Base-by-base conservation (phyloP, 2,329 filamentous ascomycete species). In the Conoideocrella luteorostrata region DNA sequence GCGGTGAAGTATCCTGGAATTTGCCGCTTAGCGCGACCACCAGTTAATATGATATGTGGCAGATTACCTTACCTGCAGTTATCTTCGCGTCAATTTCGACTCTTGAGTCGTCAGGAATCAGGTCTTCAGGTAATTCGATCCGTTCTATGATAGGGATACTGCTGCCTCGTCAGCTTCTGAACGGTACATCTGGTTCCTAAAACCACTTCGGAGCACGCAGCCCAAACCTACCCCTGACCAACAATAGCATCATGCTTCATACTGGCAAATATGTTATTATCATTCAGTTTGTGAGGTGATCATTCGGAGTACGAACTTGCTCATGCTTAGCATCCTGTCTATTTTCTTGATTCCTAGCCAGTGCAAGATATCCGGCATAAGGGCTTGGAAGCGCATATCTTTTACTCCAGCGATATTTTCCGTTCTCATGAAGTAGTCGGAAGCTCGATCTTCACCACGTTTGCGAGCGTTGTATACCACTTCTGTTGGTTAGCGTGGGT, bases 11-110 rank as follows among this genome's bases (percentile, higher is more conserved):
- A 84, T 43, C 80, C 80, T 80, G 53, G 24, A 11, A n/a, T 36
- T 33, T 29, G 35, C 46, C 21, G 37, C 39, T 20, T 3, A 38
- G 15, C 20, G 17, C 15, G 24, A 22, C 3, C 6, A 29, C 9
- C 6, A 20, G 45, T 45, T 42, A 24, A 40, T 39, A 29, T 7
- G 6, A 4, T n/a, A 12, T 10, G 12, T 7, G 30, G 30, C 26
- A 12, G 44, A 68, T n/a, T n/a, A n/a, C n/a, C 80, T 66, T 68
- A 88, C 86, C 93, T 48, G 91, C 89, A 55, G 91, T 93, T 61
- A 97, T 96, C 72, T 97, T 97, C 47, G 93, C 93, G 65, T 97
- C 93, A 59, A 97, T 98, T 66, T 98, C 93, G n/a, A 97, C 93
- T 52, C 91, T 77, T 42, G 89, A 95, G 66, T 97, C 93, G 50